Evolutionary conservation across 2,329 filamentous ascomycete genomes (phyloP).

Genomic region (Trichoderma harzianum): DNA sequence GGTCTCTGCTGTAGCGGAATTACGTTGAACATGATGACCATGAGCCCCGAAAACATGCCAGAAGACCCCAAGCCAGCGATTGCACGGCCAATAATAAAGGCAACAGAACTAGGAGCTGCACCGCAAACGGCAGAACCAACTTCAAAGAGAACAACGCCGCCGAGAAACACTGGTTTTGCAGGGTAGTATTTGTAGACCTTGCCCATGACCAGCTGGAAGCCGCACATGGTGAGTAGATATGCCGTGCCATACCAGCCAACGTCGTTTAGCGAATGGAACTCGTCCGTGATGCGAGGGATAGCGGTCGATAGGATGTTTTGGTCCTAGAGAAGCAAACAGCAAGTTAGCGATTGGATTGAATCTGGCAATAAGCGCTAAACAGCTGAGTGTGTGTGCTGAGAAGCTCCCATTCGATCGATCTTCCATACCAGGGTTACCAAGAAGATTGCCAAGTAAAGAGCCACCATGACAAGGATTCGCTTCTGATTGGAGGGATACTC

Average conservation of each 20-base stretch:
- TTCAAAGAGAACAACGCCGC: constrained; percentile 45
- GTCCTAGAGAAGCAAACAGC: background rate
- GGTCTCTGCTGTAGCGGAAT: constrained; percentile 4
- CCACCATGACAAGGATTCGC: background rate
- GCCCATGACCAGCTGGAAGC: constrained; percentile 12
- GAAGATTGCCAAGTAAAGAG: constrained; percentile 4
- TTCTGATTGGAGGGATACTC: constrained; percentile 12
- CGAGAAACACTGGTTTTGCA: constrained; percentile 43
- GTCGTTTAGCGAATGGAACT: constrained; percentile 10
- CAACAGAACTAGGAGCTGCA: constrained; percentile 33
- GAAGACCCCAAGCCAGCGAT: constrained; percentile 42
- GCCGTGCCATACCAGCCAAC: constrained; percentile 12
- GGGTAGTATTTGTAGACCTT: constrained; percentile 46
- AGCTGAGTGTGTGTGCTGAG: background rate
- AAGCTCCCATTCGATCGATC: background rate
- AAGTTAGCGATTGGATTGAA: background rate
- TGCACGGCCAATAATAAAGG: constrained; percentile 47
- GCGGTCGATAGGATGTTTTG: constrained; percentile 7
- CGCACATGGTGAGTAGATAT: constrained; percentile 5
- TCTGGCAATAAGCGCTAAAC: background rate
- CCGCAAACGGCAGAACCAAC: constrained; percentile 47
- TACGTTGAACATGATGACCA: constrained; percentile 5
- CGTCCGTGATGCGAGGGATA: constrained; percentile 10
- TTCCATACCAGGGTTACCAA: constrained; percentile 6
- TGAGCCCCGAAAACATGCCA: constrained; percentile 31